phyloP scores from a whole-genome alignment of 2,329 filamentous ascomycete genomes.

The Leptosphaerulina australis region DNA sequence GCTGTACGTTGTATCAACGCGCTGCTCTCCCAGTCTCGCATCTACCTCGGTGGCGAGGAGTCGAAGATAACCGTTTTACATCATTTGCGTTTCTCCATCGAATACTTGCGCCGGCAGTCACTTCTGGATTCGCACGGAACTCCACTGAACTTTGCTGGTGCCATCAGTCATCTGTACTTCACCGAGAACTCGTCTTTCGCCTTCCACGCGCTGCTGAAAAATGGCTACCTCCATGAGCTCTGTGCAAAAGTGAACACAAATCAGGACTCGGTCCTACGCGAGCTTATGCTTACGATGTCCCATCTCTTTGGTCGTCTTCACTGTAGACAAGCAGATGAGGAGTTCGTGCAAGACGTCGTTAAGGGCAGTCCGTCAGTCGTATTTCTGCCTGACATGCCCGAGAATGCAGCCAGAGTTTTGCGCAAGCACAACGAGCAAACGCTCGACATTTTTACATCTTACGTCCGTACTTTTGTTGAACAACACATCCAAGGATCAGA shows the following conservation, averaged over 20 bases:
- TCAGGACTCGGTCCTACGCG: slow-evolving; percentile 58
- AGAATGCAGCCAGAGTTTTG: slow-evolving; percentile 62
- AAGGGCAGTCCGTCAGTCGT: slow-evolving; percentile 68
- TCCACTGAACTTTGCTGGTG: slow-evolving; percentile 74
- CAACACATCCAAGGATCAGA: slow-evolving; percentile 66
- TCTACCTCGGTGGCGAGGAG: slow-evolving; percentile 73
- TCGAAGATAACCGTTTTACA: slow-evolving; percentile 73
- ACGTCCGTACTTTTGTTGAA: slow-evolving; percentile 71
- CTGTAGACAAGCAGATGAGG: slow-evolving; percentile 54
- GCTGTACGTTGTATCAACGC: slow-evolving; percentile 68
- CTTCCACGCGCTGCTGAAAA: slow-evolving; percentile 74
- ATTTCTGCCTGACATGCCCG: slow-evolving; percentile 68
- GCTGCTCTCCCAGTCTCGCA: slow-evolving; percentile 69
- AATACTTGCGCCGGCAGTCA: slow-evolving; percentile 73
- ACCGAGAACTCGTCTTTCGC: slow-evolving; percentile 77
- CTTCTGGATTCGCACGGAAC: slow-evolving; percentile 66
- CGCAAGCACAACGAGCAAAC: slow-evolving; percentile 68
- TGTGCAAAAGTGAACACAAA: slow-evolving; percentile 63
- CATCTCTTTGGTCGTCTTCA: slow-evolving; percentile 72
- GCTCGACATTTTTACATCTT: slow-evolving; percentile 68
- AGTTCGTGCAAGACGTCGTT: slow-evolving; percentile 57
- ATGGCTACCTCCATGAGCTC: slow-evolving; percentile 71
- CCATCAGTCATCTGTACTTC: slow-evolving; percentile 75
- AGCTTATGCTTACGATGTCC: slow-evolving; percentile 70
- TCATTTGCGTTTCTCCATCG: slow-evolving; percentile 79